Evolutionary conservation across 2,329 filamentous ascomycete genomes (phyloP).

Genomic region (Didymella sp.): DNA sequence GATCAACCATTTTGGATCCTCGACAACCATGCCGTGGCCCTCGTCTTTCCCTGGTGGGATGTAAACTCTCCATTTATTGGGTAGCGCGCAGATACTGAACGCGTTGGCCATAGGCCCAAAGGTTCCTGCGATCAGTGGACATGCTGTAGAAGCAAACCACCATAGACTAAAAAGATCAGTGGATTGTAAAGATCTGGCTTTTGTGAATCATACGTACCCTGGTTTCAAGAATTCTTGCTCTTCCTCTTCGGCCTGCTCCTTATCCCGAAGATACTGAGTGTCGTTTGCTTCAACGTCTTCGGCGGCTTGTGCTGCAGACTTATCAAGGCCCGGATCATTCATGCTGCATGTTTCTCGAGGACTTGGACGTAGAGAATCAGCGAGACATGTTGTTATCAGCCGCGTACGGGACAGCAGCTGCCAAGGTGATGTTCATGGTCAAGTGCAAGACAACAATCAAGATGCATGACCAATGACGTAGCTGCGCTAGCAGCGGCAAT

Average conservation of each 20-base stretch:
- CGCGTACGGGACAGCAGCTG: neutral
- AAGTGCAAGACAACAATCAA: conserved; percentile 15
- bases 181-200: neutral
- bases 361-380: neutral
- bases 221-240: conserved; percentile 55
- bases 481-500: conserved; percentile 15
- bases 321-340: conserved; percentile 61
- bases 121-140: conserved; percentile 63
- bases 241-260: conserved; percentile 49
- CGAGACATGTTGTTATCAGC: conserved; percentile 3
- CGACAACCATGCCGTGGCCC: conserved; percentile 54
- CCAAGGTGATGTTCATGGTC: conserved; percentile 1
- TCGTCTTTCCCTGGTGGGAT: conserved; percentile 57
- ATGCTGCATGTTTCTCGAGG: conserved; percentile 20
- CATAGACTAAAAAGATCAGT: conserved; percentile 53
- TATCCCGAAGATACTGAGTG: conserved; percentile 35
- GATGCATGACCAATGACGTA: conserved; percentile 15
- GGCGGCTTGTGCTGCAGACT: conserved; percentile 56
- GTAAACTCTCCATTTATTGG: conserved; percentile 62
- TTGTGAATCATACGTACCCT: conserved; percentile 37
- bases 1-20: conserved; percentile 63
- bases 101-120: conserved; percentile 64
- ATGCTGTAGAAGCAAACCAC: conserved; percentile 68
- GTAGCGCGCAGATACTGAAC: conserved; percentile 63
- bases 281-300: conserved; percentile 52